Evolutionary conservation across 108 stramenopile species (phyloP).

Genomic region (Cyclostephanos tholiformis): DNA sequence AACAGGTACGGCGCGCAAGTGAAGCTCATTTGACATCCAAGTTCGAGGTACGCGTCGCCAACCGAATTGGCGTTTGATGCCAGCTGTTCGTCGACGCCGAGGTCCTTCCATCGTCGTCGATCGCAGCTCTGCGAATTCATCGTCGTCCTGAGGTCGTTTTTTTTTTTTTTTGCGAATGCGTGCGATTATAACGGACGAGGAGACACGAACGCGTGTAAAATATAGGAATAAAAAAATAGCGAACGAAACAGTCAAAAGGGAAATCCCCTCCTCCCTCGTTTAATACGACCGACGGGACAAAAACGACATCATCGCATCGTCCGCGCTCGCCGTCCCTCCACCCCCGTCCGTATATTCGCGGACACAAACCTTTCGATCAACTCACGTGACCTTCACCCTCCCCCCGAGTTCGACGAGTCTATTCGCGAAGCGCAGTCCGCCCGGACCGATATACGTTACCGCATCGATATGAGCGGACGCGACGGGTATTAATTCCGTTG

Average conservation of each 20-base stretch:
- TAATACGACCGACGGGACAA: too few relatives aligned
- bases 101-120: slow-evolving; percentile 63
- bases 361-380: too few relatives aligned
- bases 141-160: slow-evolving; percentile 72
- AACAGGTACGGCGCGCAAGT: slow-evolving; percentile 89
- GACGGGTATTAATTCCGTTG: slow-evolving; percentile 43
- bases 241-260: too few relatives aligned
- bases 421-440: slow-evolving; percentile 67
- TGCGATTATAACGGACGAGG: not conserved
- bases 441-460: slow-evolving; percentile 83
- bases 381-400: not conserved
- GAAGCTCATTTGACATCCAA: slow-evolving; percentile 72
- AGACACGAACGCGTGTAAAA: too few relatives aligned
- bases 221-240: too few relatives aligned
- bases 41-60: slow-evolving; percentile 72
- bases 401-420: slow-evolving; percentile 66
- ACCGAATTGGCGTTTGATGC: slow-evolving; percentile 57
- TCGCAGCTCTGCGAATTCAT: slow-evolving; percentile 79
- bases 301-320: too few relatives aligned
- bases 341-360: too few relatives aligned
- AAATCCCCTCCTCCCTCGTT: too few relatives aligned
- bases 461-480: slow-evolving; percentile 78
- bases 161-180: too few relatives aligned
- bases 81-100: slow-evolving; percentile 55
- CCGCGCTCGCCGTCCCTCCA: too few relatives aligned